Percentiles rank a stretch among this genome's conserved stretches.
These are phyloP conservation scores for Colletotrichum falcatum DNA, from an alignment of 2,329 filamentous ascomycete species.

Conservation along the genomic window DNA sequence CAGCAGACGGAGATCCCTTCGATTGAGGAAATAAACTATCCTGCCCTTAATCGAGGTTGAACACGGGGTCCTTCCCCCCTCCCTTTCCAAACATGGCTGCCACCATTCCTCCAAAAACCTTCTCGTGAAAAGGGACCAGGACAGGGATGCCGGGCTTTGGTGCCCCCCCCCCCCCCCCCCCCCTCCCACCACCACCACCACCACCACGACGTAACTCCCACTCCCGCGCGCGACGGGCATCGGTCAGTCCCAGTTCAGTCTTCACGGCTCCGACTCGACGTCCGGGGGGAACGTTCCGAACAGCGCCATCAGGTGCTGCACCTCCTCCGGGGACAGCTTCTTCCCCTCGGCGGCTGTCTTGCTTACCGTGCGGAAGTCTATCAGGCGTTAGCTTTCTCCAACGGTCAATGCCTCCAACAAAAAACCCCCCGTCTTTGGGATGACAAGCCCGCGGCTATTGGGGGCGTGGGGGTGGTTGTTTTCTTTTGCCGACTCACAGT, in stretches of 20 bases:
- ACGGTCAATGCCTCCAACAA: not conserved
- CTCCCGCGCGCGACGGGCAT: not conserved
- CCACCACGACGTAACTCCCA: not conserved
- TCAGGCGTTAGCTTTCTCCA: constrained; percentile 24
- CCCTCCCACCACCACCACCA: too few species aligned
- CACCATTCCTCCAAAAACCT: not conserved
- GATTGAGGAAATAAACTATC: constrained; percentile 44
- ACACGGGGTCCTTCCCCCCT: not conserved
- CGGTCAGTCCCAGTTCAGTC: not conserved
- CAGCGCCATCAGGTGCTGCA: constrained; percentile 51
- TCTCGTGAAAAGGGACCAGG: not conserved
- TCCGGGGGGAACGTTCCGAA: constrained; percentile 53
- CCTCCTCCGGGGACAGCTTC: constrained; percentile 45
- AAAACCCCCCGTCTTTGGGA: not conserved
- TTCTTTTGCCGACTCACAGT: constrained; percentile 46
- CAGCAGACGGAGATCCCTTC: constrained; percentile 46
- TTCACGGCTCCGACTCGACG: constrained; percentile 50
- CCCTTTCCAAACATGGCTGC: not conserved
- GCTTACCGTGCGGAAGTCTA: constrained; percentile 52
- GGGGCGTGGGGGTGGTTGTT: accelerated
- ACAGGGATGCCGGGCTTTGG: not conserved
- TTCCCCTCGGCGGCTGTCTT: constrained; percentile 47
- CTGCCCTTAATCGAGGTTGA: constrained; percentile 13
- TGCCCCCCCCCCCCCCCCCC: not conserved
- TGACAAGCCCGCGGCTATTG: not conserved